These are phyloP conservation scores for Spatholobus suberectus DNA, from an alignment of 306 rosid species.

Conservation along the genomic window DNA sequence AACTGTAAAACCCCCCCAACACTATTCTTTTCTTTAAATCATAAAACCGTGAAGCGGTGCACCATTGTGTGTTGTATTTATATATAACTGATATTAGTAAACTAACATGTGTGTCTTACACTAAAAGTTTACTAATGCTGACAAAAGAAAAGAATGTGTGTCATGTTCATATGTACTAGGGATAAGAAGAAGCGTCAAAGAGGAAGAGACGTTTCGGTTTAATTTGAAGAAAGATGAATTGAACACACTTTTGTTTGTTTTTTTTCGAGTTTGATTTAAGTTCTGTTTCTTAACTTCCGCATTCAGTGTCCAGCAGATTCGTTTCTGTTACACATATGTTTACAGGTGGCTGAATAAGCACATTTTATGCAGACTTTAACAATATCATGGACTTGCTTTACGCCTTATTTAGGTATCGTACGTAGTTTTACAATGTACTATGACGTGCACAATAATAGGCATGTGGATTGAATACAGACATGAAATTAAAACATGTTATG, in stretches of 20 bases:
- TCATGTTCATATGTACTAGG: neutral
- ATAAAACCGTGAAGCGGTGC: slow-evolving; percentile 40
- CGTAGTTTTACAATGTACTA: neutral
- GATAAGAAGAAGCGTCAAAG: neutral
- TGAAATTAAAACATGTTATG: neutral
- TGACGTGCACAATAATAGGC: slow-evolving; percentile 13
- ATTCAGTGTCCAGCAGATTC: neutral
- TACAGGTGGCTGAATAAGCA: slow-evolving; percentile 25
- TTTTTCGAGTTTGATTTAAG: neutral
- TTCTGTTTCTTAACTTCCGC: neutral
- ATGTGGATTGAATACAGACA: neutral
- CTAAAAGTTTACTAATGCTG: neutral
- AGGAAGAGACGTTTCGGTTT: neutral
- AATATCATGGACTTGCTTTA: neutral
- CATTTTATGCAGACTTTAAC: neutral
- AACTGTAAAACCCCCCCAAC: neutral
- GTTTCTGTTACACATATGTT: neutral
- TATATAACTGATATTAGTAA: slow-evolving; percentile 24
- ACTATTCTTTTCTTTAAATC: slow-evolving; percentile 11
- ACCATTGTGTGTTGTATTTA: neutral
- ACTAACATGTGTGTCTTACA: neutral
- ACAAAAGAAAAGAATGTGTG: slow-evolving; percentile 28
- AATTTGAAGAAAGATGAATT: neutral
- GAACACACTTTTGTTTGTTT: neutral
- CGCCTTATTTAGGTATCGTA: neutral